These are phyloP conservation scores for Halophytophthora polymorphica DNA, from an alignment of 352 stramenopile genomes.

Conservation along the genomic window DNA sequence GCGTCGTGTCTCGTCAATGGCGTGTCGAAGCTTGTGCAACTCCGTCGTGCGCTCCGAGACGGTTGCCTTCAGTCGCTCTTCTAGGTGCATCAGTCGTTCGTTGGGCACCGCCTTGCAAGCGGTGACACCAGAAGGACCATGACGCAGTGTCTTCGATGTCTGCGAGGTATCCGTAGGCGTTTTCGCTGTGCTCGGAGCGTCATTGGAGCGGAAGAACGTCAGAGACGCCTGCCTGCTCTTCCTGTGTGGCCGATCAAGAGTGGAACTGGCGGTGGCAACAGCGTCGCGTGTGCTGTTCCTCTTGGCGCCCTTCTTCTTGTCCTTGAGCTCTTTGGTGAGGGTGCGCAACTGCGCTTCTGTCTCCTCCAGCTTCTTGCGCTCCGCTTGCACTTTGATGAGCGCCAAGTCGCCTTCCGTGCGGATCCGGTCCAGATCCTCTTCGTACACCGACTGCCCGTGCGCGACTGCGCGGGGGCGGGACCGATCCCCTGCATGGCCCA, in stretches of 20 bases:
- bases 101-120: neutral
- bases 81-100: slow-evolving; percentile 66
- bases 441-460: slow-evolving; percentile 27
- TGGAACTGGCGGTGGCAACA: neutral
- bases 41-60: slow-evolving; percentile 41
- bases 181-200: neutral
- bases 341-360: slow-evolving; percentile 86
- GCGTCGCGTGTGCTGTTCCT: neutral
- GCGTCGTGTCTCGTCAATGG: slow-evolving; percentile 44
- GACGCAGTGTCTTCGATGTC: slow-evolving; percentile 6
- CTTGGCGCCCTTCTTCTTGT: slow-evolving; percentile 65
- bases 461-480: slow-evolving; percentile 4
- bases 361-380: slow-evolving; percentile 84
- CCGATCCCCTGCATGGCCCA: no score
- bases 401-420: slow-evolving; percentile 61
- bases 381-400: slow-evolving; percentile 74
- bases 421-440: slow-evolving; percentile 89
- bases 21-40: slow-evolving; percentile 47
- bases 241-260: no score
- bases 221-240: no score
- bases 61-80: slow-evolving; percentile 61
- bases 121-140: neutral
- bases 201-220: no score
- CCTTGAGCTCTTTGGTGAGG: slow-evolving; percentile 81
- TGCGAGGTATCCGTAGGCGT: slow-evolving; percentile 2